phyloP scores from a whole-genome alignment of 1,139 yeast genomes.

The Geotrichum klebahnii region DNA sequence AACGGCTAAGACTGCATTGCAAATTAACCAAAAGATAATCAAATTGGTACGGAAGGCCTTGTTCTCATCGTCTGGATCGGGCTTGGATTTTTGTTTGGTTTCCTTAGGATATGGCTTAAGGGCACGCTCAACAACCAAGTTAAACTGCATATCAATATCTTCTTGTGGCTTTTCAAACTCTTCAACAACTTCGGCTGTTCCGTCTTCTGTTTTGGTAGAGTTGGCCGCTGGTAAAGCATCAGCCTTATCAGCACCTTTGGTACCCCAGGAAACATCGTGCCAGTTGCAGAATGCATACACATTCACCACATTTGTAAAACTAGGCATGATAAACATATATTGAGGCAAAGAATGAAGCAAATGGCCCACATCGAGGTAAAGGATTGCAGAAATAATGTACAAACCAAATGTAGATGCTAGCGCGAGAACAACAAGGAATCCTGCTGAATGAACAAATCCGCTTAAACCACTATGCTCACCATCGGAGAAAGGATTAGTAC shows the following conservation, averaged over 20 bases:
- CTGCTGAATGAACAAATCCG: slow-evolving; percentile 38
- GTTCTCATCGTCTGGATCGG: slow-evolving; percentile 46
- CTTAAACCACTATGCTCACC: slow-evolving; percentile 31
- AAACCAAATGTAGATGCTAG: slow-evolving; percentile 88
- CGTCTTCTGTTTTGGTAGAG: slow-evolving; percentile 54
- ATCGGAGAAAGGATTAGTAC: slow-evolving; percentile 14
- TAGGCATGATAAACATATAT: slow-evolving; percentile 80
- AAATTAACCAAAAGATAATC: slow-evolving; percentile 72
- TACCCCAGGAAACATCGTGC: slow-evolving; percentile 98
- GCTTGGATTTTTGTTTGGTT: slow-evolving; percentile 38
- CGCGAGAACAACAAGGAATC: slow-evolving; percentile 63
- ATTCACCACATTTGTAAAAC: slow-evolving; percentile 71
- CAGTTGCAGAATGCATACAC: slow-evolving; percentile 92
- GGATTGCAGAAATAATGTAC: slow-evolving; percentile 61
- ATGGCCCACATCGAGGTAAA: slow-evolving; percentile 95
- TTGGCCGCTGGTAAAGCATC: slow-evolving; percentile 55
- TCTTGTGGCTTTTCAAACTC: slow-evolving; percentile 67
- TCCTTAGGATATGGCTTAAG: slow-evolving; percentile 43
- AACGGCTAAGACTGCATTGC: slow-evolving; percentile 68
- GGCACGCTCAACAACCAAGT: slow-evolving; percentile 44
- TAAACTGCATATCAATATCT: slow-evolving; percentile 51
- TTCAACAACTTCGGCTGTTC: slow-evolving; percentile 69
- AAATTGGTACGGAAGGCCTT: slow-evolving; percentile 81
- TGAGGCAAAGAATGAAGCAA: slow-evolving; percentile 81
- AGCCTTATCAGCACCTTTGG: slow-evolving; percentile 76